Base-by-base conservation (phyloP, 2,329 filamentous ascomycete genomes). In the Colletotrichum sp. region DNA sequence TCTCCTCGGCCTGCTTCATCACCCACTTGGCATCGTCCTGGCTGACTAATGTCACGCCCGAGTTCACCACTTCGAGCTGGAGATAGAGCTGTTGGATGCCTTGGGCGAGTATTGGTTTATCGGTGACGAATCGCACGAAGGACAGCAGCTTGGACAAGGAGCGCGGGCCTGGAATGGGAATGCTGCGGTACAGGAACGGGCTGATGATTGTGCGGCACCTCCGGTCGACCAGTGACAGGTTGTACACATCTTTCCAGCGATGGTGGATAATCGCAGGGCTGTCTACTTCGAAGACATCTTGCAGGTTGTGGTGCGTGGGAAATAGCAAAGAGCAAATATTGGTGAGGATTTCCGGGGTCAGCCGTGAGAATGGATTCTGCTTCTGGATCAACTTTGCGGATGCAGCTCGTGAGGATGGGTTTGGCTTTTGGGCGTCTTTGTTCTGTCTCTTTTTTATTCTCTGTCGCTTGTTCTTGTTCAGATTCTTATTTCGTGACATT, bases 11-110 rank as follows among this genome's bases (percentile, higher is more conserved):
- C n/a, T 52, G 44, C 44, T 52, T 5, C n/a, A 13, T 3, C 6
- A 52, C 12, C 44, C 44, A 52, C n/a, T 13, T 21, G n/a, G 4
- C 44, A 21, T 52, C 44, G 10, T 52, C 44, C n/a, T 21, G n/a
- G 44, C 0, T 21, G 44, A 52, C 0, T 0, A 4, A 0, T 3
- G 10, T 21, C 10, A 52, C 44, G n/a, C 44, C 44, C 0, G 44
- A 21, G 10, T 52, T 52, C 10, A 21, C 44, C 10, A 52, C 44
- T 21, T 52, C 44, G 44, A 52, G 44, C 44, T 52, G 44, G 4
- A 52, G 44, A 3, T 52, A 52, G n/a, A 52, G 44, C n/a, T 52
- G 44, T 2, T 21, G 1, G n/a, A 21, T 52, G 3, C 44, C 44
- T 21, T 52, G 44, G 10, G 44, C 44, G 6, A 52, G 2, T 13